Conservation (phyloP, 352 stramenopile species). For the Pythium guiyangense region DNA sequence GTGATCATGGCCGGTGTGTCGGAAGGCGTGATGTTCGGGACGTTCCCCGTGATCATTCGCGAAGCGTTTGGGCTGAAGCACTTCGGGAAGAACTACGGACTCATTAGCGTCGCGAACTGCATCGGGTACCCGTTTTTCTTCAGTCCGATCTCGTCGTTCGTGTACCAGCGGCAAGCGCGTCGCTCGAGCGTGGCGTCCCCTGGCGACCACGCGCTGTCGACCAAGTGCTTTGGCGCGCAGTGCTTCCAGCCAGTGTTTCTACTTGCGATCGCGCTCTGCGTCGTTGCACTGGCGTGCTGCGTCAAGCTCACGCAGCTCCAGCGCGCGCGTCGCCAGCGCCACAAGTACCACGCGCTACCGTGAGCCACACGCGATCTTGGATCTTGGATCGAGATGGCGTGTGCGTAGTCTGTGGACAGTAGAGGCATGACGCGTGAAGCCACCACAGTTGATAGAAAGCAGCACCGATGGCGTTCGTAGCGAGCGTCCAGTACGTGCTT, state of each 20-base stretch:
- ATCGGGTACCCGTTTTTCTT: constrained; percentile 78
- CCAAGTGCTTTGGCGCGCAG: constrained; percentile 54
- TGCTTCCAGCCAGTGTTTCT: constrained; percentile 72
- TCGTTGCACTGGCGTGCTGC: constrained; percentile 46
- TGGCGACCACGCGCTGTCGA: constrained; percentile 8
- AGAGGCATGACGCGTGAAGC: too few relatives aligned
- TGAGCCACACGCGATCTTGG: constrained; percentile 1
- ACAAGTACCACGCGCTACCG: constrained; percentile 13
- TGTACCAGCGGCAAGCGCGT: constrained; percentile 44
- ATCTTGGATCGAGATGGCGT: not conserved
- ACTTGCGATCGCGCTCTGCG: constrained; percentile 49
- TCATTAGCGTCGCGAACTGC: constrained; percentile 77
- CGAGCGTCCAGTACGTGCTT: too few relatives aligned
- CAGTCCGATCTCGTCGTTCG: constrained; percentile 65
- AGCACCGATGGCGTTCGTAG: too few relatives aligned
- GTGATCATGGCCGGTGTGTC: constrained; percentile 60
- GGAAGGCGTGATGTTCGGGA: constrained; percentile 78
- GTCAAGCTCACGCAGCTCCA: constrained; percentile 36
- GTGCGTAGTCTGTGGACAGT: too few relatives aligned
- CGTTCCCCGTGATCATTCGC: constrained; percentile 76
- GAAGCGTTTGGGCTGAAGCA: constrained; percentile 73
- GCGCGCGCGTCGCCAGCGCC: constrained; percentile 3
- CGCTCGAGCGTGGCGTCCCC: not conserved
- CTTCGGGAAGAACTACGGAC: constrained; percentile 84
- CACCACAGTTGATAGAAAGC: too few relatives aligned